Evolutionary conservation across 106 monocot species (phyloP).

Genomic region (Apostasia shenzhenica): DNA sequence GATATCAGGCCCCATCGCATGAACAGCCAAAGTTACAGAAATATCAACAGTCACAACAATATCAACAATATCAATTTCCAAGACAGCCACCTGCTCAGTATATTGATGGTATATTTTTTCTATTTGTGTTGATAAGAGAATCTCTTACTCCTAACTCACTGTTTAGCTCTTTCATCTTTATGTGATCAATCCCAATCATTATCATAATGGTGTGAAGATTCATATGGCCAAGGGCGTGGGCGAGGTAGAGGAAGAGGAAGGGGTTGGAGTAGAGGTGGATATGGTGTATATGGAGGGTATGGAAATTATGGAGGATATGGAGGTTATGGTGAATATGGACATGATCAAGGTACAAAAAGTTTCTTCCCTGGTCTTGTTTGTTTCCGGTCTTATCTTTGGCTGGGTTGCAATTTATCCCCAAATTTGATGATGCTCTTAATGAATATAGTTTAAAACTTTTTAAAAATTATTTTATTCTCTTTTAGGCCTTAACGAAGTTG

Average conservation of each 20-base stretch:
- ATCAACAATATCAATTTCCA: constrained; percentile 31
- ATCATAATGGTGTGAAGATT: constrained; percentile 18
- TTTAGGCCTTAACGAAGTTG: no score
- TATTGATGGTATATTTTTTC: constrained; percentile 19
- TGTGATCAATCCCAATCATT: no score
- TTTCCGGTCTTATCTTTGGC: background rate
- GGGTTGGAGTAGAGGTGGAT: constrained; percentile 47
- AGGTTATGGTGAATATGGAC: constrained; percentile 4
- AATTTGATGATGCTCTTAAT: background rate
- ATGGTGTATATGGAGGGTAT: constrained; percentile 20
- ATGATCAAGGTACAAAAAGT: no score
- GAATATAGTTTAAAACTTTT: no score
- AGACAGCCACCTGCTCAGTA: constrained; percentile 31
- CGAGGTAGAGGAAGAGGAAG: constrained; percentile 73
- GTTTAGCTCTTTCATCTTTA: no score
- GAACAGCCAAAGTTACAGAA: constrained; percentile 46
- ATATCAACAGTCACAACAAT: constrained; percentile 19
- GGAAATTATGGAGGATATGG: constrained; percentile 6
- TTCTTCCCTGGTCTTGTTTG: background rate
- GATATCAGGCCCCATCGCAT: constrained; percentile 70
- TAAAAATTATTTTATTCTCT: background rate
- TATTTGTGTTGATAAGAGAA: background rate
- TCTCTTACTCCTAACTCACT: background rate
- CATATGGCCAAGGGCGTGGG: constrained; percentile 60
- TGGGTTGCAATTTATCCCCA: background rate